Evolutionary conservation across 495 filamentous ascomycete species (phyloP).

Genomic region (Cudoniella acicularis): DNA sequence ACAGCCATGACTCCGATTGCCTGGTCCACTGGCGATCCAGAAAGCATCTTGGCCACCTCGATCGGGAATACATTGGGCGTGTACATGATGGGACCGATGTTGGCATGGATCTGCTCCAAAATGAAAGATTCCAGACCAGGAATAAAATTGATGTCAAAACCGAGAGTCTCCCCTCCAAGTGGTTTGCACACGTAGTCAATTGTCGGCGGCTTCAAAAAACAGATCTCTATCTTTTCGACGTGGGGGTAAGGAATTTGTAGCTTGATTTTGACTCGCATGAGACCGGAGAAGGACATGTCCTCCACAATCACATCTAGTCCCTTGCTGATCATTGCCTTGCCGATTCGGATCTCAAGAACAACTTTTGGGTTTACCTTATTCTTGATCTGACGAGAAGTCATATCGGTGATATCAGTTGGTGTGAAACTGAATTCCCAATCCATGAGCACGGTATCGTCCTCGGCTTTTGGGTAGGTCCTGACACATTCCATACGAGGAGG

Average conservation of each 20-base stretch:
- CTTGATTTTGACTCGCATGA: constrained; percentile 97
- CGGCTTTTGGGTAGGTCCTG: constrained; percentile 94
- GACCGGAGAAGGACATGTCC: constrained; percentile 89
- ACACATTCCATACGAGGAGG: constrained; percentile 95
- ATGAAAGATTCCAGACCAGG: constrained; percentile 92
- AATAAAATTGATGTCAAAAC: constrained; percentile 98
- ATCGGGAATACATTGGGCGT: constrained; percentile 96
- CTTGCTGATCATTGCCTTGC: constrained; percentile 93
- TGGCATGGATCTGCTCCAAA: constrained; percentile 90
- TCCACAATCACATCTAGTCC: constrained; percentile 97
- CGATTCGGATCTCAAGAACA: constrained; percentile 86
- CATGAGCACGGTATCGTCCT: constrained; percentile 95
- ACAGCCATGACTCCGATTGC: constrained; percentile 92
- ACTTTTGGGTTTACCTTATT: constrained; percentile 97
- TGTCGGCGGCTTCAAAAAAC: constrained; percentile 64
- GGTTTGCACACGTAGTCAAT: constrained; percentile 98
- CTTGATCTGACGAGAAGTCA: constrained; percentile 85
- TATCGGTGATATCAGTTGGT: constrained; percentile 85
- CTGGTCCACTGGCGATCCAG: constrained; percentile 90
- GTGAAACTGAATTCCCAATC: constrained; percentile 99
- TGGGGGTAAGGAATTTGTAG: constrained; percentile 95
- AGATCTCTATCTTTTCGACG: constrained; percentile 87
- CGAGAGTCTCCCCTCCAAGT: constrained; percentile 88
- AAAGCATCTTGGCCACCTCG: constrained; percentile 97
- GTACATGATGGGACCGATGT: constrained; percentile 94